These are phyloP conservation scores for Penicillium paradoxum DNA, from an alignment of 495 filamentous ascomycete genomes.

Conservation along the genomic window DNA sequence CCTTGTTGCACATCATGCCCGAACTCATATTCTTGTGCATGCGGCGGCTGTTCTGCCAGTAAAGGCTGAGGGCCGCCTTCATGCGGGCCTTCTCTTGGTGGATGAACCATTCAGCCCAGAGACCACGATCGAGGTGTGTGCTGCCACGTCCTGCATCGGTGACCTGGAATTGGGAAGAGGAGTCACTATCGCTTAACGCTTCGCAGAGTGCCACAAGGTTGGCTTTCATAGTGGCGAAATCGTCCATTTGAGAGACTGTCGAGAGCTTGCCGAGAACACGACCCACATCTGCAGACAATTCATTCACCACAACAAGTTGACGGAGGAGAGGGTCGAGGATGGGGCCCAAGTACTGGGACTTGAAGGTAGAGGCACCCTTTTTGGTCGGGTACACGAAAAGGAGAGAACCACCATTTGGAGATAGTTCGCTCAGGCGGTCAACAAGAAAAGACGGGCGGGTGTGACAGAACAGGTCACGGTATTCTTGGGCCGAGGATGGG, in stretches of 20 bases:
- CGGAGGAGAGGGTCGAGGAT: constrained; percentile 65
- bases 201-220: constrained; percentile 48
- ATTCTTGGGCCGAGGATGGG: constrained; percentile 56
- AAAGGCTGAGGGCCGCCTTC: constrained; percentile 53
- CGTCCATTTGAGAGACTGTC: constrained; percentile 53
- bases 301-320: constrained; percentile 59
- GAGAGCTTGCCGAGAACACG: constrained; percentile 53
- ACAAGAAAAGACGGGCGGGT: constrained; percentile 57
- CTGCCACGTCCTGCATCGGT: constrained; percentile 49
- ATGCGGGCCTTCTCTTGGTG: constrained; percentile 67
- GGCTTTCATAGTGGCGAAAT: constrained; percentile 51
- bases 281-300: constrained; percentile 56
- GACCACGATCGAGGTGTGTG: constrained; percentile 49
- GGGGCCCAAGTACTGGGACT: constrained; percentile 59
- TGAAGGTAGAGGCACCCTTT: constrained; percentile 58
- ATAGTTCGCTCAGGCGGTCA: constrained; percentile 62
- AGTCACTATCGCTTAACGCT: constrained; percentile 39
- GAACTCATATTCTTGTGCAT: constrained; percentile 32
- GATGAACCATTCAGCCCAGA: constrained; percentile 68
- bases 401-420: constrained; percentile 53
- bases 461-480: constrained; percentile 54
- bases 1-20: constrained; percentile 33
- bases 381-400: constrained; percentile 68
- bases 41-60: constrained; percentile 50
- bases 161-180: constrained; percentile 43